A percentile compares a stretch with the other conserved stretches of the same genome.
phyloP scores from a whole-genome alignment of 495 filamentous ascomycete genomes.

The Acidiella bohemica region DNA sequence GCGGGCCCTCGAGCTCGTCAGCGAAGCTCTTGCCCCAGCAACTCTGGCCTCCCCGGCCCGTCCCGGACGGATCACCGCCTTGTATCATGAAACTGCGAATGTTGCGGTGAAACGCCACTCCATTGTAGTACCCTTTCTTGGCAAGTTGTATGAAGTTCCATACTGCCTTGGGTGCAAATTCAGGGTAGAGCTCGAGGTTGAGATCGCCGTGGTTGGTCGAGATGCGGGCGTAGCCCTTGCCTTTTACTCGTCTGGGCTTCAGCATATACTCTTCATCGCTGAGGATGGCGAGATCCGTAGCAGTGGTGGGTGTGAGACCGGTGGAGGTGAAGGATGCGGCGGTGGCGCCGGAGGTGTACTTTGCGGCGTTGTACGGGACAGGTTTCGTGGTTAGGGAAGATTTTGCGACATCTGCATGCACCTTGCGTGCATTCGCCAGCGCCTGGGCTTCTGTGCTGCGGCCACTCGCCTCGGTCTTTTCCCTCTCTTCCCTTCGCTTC shows the following conservation, averaged over 20 bases:
- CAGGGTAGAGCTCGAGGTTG: slow-evolving; percentile 80
- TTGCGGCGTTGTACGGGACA: slow-evolving; percentile 67
- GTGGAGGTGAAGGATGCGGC: slow-evolving; percentile 93
- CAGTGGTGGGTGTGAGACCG: slow-evolving; percentile 81
- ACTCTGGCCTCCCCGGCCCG: slow-evolving; percentile 72
- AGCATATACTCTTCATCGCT: slow-evolving; percentile 95
- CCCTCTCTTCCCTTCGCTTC: slow-evolving; percentile 54
- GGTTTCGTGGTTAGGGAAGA: slow-evolving; percentile 31
- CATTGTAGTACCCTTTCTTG: slow-evolving; percentile 78
- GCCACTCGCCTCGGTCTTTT: slow-evolving; percentile 18
- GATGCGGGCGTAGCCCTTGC: slow-evolving; percentile 82
- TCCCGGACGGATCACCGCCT: slow-evolving; percentile 86
- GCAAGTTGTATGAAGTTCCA: slow-evolving; percentile 92
- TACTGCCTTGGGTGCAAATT: slow-evolving; percentile 79
- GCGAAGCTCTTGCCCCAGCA: slow-evolving; percentile 85
- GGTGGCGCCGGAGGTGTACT: slow-evolving; percentile 80
- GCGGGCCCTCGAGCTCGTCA: slow-evolving; percentile 83
- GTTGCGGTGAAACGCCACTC: slow-evolving; percentile 74
- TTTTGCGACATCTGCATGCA: slow-evolving; percentile 25
- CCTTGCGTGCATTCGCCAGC: slow-evolving; percentile 29
- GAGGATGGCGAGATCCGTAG: slow-evolving; percentile 66
- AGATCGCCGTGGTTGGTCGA: slow-evolving; percentile 68
- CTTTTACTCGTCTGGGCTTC: slow-evolving; percentile 71
- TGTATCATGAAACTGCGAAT: slow-evolving; percentile 97
- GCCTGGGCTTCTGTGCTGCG: slow-evolving; percentile 27